These are phyloP conservation scores for Echria macrotheca DNA, from an alignment of 495 filamentous ascomycete species.

Conservation along the genomic window DNA sequence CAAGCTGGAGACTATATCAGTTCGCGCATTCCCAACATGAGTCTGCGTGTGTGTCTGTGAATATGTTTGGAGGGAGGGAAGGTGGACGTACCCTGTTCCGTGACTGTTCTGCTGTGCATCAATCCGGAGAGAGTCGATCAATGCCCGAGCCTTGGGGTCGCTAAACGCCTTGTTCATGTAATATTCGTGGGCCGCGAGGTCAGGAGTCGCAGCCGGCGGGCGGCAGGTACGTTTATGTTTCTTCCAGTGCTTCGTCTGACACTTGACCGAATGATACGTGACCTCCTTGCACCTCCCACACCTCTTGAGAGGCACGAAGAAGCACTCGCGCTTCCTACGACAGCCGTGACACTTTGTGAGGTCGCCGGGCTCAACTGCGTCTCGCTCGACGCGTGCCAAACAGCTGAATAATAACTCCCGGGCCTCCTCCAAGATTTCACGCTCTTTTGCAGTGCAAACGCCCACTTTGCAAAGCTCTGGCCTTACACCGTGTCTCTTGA, in stretches of 20 bases:
- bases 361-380: neutral
- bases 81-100: neutral
- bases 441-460: conserved; percentile 2
- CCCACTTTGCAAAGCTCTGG: conserved; percentile 9
- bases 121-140: neutral
- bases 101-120: neutral
- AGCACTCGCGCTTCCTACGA: neutral
- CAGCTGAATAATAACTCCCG: neutral
- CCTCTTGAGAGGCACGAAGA: conserved; percentile 3
- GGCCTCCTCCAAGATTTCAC: neutral
- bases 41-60: too few relatives aligned
- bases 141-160: neutral
- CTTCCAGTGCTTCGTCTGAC: conserved; percentile 2
- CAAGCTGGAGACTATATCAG: neutral
- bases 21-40: too few relatives aligned
- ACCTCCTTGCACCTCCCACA: neutral
- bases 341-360: conserved; percentile 4
- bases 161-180: neutral
- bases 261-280: conserved; percentile 1
- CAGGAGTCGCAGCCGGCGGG: neutral
- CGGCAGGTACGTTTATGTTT: neutral
- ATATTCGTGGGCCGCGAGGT: neutral
- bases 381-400: neutral
- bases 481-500: conserved; percentile 2
- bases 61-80: neutral